phyloP scores from a whole-genome alignment of 2,329 filamentous ascomycete species.

The Neopestalotiopsis sp. region DNA sequence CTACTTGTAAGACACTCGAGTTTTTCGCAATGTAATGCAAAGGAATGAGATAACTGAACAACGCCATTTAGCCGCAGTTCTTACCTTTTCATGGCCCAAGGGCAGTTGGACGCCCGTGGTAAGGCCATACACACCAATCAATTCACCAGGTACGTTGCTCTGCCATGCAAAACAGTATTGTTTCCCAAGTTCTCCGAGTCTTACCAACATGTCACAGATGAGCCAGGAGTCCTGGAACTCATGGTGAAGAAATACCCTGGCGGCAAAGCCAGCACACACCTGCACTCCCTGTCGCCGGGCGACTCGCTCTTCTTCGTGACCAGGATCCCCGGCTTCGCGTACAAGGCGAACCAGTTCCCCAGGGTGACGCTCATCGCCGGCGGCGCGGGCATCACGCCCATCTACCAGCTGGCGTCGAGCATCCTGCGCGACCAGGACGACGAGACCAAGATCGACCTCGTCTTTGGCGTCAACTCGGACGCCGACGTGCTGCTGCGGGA shows the following conservation, averaged over 20 bases:
- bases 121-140: conserved; percentile 72
- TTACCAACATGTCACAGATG: conserved; percentile 43
- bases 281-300: conserved; percentile 70
- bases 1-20: conserved; percentile 48
- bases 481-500: conserved; percentile 63
- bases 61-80: conserved; percentile 53
- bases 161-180: background rate
- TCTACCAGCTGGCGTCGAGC: conserved; percentile 67
- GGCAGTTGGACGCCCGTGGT: conserved; percentile 64
- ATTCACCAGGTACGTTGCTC: conserved; percentile 47
- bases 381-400: conserved; percentile 75
- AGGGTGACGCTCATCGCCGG: conserved; percentile 72
- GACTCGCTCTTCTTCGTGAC: conserved; percentile 64
- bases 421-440: conserved; percentile 68
- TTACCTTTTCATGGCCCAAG: conserved; percentile 65
- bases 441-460: conserved; percentile 65
- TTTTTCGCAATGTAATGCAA: too few species aligned
- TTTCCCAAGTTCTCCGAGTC: conserved; percentile 17
- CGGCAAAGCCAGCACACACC: conserved; percentile 67
- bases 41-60: background rate
- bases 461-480: conserved; percentile 71
- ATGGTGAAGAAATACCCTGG: conserved; percentile 72
- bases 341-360: conserved; percentile 54
- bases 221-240: conserved; percentile 65
- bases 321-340: conserved; percentile 59